Evolutionary conservation across 805 yeast genomes (phyloP).

Genomic region (Candida jianshihensis): DNA sequence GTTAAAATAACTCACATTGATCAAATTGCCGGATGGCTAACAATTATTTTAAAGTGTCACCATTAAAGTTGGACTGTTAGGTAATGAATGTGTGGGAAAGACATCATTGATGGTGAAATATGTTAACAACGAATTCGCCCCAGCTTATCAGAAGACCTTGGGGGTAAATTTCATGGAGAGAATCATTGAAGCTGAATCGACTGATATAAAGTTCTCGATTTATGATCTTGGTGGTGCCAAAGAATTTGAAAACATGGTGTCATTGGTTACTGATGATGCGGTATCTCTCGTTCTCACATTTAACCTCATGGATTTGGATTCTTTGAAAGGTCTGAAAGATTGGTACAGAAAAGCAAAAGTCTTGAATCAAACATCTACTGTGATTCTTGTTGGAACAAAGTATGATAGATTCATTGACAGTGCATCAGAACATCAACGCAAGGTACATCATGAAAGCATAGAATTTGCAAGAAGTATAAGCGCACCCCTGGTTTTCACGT

Average conservation of each 20-base stretch:
- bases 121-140: slow-evolving; percentile 91
- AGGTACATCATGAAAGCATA: slow-evolving; percentile 75
- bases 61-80: slow-evolving; percentile 84
- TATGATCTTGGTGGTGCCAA: slow-evolving; percentile 97
- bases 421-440: slow-evolving; percentile 74
- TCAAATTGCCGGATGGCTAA: slow-evolving; percentile 1
- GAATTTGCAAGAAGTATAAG: slow-evolving; percentile 86
- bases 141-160: slow-evolving; percentile 84
- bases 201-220: slow-evolving; percentile 83
- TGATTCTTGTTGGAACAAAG: slow-evolving; percentile 88
- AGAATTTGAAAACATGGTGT: slow-evolving; percentile 92
- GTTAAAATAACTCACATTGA: background rate
- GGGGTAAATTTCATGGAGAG: slow-evolving; percentile 96
- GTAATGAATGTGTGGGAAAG: slow-evolving; percentile 95
- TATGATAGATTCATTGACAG: slow-evolving; percentile 81
- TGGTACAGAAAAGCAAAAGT: slow-evolving; percentile 94
- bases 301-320: slow-evolving; percentile 81
- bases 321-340: slow-evolving; percentile 81
- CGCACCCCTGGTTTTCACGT: slow-evolving; percentile 76
- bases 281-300: slow-evolving; percentile 87
- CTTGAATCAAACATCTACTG: slow-evolving; percentile 83
- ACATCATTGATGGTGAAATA: slow-evolving; percentile 95
- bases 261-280: slow-evolving; percentile 86
- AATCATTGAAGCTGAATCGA: slow-evolving; percentile 72
- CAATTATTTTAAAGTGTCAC: slow-evolving; percentile 34